A percentile compares a stretch with the other conserved stretches of the same genome.
These are phyloP conservation scores for Chamaecrista fasciculata DNA, from an alignment of 306 rosid genomes.

Conservation along the genomic window DNA sequence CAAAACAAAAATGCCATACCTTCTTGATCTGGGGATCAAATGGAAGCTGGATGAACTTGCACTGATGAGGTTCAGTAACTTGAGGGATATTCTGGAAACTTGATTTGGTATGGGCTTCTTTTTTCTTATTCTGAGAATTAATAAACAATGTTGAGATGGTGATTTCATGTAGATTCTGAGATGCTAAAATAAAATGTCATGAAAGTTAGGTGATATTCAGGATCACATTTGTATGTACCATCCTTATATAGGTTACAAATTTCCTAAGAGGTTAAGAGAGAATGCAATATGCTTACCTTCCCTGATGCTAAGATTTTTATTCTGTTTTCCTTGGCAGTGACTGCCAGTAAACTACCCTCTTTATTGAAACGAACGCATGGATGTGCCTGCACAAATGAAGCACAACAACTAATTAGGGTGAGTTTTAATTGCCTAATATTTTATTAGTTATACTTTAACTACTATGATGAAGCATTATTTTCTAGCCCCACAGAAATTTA, in stretches of 20 bases:
- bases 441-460: neutral
- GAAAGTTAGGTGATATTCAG: neutral
- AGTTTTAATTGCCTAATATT: neutral
- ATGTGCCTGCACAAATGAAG: slow-evolving; percentile 32
- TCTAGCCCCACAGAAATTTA: neutral
- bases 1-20: slow-evolving; percentile 19
- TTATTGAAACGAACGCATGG: slow-evolving; percentile 52
- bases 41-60: slow-evolving; percentile 34
- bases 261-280: neutral
- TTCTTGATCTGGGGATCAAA: slow-evolving; percentile 9
- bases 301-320: slow-evolving; percentile 42
- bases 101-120: neutral
- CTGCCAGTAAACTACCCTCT: slow-evolving; percentile 47
- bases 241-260: neutral
- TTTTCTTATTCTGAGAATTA: slow-evolving; percentile 6
- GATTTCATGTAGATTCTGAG: neutral
- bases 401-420: neutral
- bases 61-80: slow-evolving; percentile 33
- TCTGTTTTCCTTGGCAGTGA: slow-evolving; percentile 41
- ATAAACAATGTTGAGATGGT: neutral
- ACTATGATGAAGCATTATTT: too few species aligned
- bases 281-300: slow-evolving; percentile 21
- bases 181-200: neutral
- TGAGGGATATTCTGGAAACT: slow-evolving; percentile 17
- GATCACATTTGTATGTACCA: neutral